phyloP scores from a whole-genome alignment of 345 rosid species.

The Hibiscus syriacus region DNA sequence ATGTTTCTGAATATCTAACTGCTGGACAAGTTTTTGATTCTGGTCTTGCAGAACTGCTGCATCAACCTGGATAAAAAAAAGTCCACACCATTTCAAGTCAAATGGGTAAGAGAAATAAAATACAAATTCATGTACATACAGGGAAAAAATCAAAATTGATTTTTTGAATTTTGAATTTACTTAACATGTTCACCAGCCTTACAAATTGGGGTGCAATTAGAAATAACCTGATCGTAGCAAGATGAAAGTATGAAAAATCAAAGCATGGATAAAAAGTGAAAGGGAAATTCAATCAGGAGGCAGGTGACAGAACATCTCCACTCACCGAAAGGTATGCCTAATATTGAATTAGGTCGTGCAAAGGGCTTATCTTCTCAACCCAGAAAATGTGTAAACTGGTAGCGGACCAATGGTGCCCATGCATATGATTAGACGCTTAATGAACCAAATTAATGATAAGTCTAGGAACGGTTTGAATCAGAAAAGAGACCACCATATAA shows the following conservation, averaged over 20 bases:
- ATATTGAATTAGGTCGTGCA: background rate
- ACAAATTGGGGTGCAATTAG: background rate
- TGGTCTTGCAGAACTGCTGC: slow-evolving; percentile 67
- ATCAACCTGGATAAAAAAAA: slow-evolving; percentile 47
- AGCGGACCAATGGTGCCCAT: background rate
- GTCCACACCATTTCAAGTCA: background rate
- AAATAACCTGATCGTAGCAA: background rate
- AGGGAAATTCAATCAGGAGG: background rate
- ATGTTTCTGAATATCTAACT: slow-evolving; percentile 63
- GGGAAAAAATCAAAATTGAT: background rate
- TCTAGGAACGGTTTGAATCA: background rate
- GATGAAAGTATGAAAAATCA: background rate
- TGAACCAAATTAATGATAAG: background rate
- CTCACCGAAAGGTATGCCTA: background rate
- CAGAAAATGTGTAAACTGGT: too few species aligned
- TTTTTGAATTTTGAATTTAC: background rate
- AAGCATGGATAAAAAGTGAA: background rate
- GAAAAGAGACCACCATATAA: background rate
- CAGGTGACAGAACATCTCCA: background rate
- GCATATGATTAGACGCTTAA: background rate
- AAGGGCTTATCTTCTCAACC: background rate
- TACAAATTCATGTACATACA: background rate
- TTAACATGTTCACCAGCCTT: background rate
- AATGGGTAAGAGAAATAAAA: background rate
- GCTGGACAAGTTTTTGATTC: slow-evolving; percentile 82